phyloP scores from a whole-genome alignment of 805 yeast species.

The Helenozyma rhizophorensis region DNA sequence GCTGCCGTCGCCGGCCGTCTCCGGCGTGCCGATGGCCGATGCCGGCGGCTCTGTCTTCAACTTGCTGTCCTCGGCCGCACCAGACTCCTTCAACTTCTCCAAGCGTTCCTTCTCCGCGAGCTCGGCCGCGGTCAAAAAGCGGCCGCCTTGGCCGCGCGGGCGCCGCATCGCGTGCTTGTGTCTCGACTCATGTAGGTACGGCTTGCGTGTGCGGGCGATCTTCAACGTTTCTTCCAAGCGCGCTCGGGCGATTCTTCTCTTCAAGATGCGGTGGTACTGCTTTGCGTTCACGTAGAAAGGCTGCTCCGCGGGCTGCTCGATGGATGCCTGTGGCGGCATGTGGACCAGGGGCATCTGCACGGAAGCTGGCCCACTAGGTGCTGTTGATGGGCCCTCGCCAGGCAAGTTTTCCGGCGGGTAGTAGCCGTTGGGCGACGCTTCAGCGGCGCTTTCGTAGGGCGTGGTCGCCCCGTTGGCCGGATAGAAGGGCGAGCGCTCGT shows the following conservation, averaged over 20 bases:
- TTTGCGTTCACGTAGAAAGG: conserved; percentile 98
- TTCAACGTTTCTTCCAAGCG: conserved; percentile 84
- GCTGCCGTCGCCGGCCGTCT: neutral
- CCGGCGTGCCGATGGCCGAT: conserved; percentile 1
- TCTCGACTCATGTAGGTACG: conserved; percentile 92
- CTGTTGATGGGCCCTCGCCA: conserved; percentile 8
- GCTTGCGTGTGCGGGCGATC: conserved; percentile 85
- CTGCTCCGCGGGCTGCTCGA: conserved; percentile 51
- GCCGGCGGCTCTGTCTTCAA: conserved; percentile 3
- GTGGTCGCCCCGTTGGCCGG: conserved; percentile 7
- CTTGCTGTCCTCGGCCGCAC: conserved; percentile 9
- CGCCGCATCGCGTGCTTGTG: conserved; percentile 99
- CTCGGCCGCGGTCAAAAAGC: conserved; percentile 89
- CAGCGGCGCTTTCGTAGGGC: conserved; percentile 11
- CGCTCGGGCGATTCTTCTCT: conserved; percentile 91
- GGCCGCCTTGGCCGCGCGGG: conserved; percentile 98
- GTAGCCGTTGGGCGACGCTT: conserved; percentile 13
- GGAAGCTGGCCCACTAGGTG: conserved; percentile 6
- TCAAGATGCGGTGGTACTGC: conserved; percentile 91
- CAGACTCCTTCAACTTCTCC: conserved; percentile 34
- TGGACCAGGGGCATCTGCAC: conserved; percentile 6
- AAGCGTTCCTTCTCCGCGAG: conserved; percentile 42
- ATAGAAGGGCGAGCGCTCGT: conserved; percentile 21
- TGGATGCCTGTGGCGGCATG: conserved; percentile 7
- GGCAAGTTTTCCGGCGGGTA: conserved; percentile 8